Evolutionary conservation across 2,329 filamentous ascomycete genomes (phyloP), one percentile per base, ranked within the genome.

Genomic region (Colletotrichum sp.): DNA sequence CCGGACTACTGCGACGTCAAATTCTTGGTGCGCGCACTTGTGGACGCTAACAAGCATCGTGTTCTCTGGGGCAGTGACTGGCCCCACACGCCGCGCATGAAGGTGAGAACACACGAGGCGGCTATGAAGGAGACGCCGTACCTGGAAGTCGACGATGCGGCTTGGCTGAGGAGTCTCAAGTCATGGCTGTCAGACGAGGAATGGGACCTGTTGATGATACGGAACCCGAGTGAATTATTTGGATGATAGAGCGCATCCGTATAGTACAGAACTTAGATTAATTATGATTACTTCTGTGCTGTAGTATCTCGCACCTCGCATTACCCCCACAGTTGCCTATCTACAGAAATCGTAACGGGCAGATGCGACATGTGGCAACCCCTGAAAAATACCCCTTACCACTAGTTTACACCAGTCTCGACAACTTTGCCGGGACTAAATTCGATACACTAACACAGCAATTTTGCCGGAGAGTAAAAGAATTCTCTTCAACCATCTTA

Each of bases 1-100:
- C 83, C 83, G 1, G n/a, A 36, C 1, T 85, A 84, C 73, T 71
- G 78, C 8, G 84, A 85, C 44, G 65, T 84, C 34, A 77, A 79
- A 48, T 79, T 79, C 7, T 60, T 85, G 22, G 83, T 84, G 1
- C 68, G 80, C 12, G 82, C 80, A 0, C 78, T 84, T 44, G 78
- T 85, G 2, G 77, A 83, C 61, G 82, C 81, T 6, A 85, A 85
- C 63, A 81, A 82, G 12, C 68, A 77, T 25, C 80, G 78, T 6
- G 72, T 85, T 12, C 39, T 85, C 2, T 86, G 83, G 83, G 84
- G 84, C 4, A 86, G 84, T 75, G 84, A 86, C 60, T 86, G 83
- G 83, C 83, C 84, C 3, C 84, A 85, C 73, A 85, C 83, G 2
- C 83, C 84, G 0, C 79, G 82, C 19, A 85, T 85, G 84, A 85